A percentile compares a stretch with the other conserved stretches of the same genome.
phyloP scores from a whole-genome alignment of 2,329 filamentous ascomycete genomes.

The Aureobasidium sp. region DNA sequence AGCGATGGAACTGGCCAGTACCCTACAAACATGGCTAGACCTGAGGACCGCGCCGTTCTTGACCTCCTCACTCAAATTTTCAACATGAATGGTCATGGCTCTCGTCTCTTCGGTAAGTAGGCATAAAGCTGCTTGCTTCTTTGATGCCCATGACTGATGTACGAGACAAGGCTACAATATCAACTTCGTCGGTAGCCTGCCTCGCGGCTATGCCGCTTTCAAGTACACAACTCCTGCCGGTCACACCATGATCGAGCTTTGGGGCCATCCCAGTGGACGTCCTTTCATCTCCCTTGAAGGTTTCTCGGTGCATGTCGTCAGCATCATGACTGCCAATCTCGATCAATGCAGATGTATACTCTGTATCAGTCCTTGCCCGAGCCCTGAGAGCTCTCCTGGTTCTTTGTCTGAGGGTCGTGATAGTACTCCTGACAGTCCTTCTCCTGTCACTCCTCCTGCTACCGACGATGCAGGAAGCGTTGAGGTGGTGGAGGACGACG shows the following conservation, averaged over 20 bases:
- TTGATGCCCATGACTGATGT: background rate
- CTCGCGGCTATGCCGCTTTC: background rate
- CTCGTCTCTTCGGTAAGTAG: background rate
- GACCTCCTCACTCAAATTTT: background rate
- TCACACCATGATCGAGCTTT: background rate
- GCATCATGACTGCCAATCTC: background rate
- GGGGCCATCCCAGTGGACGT: background rate
- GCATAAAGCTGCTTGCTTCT: background rate
- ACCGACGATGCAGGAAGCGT: too few relatives aligned
- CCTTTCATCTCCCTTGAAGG: background rate
- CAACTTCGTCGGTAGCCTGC: background rate
- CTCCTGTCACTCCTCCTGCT: too few relatives aligned
- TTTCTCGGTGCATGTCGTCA: background rate
- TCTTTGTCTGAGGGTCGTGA: background rate
- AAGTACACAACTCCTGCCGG: background rate
- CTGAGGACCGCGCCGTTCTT: background rate
- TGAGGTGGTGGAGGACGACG: too few relatives aligned
- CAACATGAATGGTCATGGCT: background rate
- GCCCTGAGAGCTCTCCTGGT: background rate
- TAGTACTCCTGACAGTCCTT: background rate
- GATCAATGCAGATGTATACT: background rate
- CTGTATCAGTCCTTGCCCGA: background rate
- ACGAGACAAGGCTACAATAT: background rate
- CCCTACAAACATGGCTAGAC: background rate
- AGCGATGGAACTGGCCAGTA: background rate